Evolutionary conservation across 768 basidiomycete species (phyloP).

Genomic region (Serendipita sp.): DNA sequence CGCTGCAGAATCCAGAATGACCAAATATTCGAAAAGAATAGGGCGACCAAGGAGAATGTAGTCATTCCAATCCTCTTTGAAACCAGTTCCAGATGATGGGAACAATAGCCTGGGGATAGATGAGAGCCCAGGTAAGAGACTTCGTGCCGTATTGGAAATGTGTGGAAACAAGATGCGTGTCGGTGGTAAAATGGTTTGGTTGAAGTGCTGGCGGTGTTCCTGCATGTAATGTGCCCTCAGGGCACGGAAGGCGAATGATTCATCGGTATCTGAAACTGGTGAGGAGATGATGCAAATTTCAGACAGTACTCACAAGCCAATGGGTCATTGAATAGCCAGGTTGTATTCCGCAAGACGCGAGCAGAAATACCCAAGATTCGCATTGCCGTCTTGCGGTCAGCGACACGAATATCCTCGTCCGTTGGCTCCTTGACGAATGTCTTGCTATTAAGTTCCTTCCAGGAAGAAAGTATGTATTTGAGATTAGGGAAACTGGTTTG

Average conservation of each 20-base stretch:
- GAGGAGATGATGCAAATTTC: not conserved
- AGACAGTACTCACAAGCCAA: not conserved
- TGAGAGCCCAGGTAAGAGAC: not conserved
- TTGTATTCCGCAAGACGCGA: not conserved
- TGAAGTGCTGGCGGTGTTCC: not conserved
- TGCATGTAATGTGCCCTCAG: constrained; percentile 5
- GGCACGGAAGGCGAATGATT: not conserved
- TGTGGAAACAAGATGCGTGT: not conserved
- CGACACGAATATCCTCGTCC: not conserved
- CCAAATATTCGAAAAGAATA: not conserved
- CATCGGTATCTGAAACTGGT: constrained; percentile 1
- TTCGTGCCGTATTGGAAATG: not conserved
- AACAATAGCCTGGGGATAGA: not conserved
- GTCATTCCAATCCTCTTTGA: constrained; percentile 5
- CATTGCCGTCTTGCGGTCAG: not conserved
- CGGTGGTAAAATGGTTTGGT: not conserved
- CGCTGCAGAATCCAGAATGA: not conserved
- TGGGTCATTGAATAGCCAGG: constrained; percentile 3
- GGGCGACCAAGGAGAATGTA: not conserved
- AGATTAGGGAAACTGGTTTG: not conserved
- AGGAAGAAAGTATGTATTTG: not conserved
- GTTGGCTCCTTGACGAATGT: not conserved
- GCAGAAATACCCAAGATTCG: not conserved
- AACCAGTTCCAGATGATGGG: not conserved
- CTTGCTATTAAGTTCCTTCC: not conserved